Evolutionary conservation across 2,329 filamentous ascomycete species (phyloP).

Genomic region (Tothia fuscella): DNA sequence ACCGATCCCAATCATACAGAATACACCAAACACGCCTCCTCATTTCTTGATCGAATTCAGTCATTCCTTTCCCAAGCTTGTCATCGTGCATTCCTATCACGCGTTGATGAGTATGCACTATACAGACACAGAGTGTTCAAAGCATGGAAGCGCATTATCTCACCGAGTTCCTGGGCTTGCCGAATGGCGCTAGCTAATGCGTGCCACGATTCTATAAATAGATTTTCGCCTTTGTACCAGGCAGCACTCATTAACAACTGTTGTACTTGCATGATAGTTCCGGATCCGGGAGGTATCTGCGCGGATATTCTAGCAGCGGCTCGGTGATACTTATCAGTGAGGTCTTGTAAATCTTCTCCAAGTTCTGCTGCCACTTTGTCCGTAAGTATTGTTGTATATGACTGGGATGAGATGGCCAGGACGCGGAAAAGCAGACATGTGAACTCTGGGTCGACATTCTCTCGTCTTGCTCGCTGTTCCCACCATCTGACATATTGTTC

Average conservation of each 20-base stretch:
- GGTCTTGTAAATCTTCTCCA: constrained; percentile 25
- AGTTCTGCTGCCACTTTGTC: constrained; percentile 35
- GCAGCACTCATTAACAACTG: constrained; percentile 36
- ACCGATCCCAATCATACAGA: constrained; percentile 39
- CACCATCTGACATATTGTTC: constrained; percentile 37
- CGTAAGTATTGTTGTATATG: constrained; percentile 25
- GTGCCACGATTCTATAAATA: constrained; percentile 39
- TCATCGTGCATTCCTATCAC: constrained; percentile 28
- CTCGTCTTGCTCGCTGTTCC: constrained; percentile 24
- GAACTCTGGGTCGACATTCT: constrained; percentile 29
- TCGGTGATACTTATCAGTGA: constrained; percentile 31
- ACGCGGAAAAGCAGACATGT: constrained; percentile 36
- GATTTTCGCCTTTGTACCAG: constrained; percentile 37
- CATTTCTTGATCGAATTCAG: constrained; percentile 37
- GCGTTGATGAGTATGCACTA: too few relatives aligned
- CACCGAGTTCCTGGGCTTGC: constrained; percentile 38
- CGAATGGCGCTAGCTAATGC: constrained; percentile 31
- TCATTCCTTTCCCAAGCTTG: constrained; percentile 22
- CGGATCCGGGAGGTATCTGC: constrained; percentile 32
- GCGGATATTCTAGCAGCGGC: constrained; percentile 33
- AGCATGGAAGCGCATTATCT: too few relatives aligned
- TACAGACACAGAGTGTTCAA: too few relatives aligned
- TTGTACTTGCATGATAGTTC: constrained; percentile 35
- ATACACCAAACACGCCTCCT: constrained; percentile 35
- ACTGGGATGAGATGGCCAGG: constrained; percentile 35